phyloP scores from a whole-genome alignment of 225 moss, liverwort and hornwort genomes.

The Pseudoscleropodium purum region DNA sequence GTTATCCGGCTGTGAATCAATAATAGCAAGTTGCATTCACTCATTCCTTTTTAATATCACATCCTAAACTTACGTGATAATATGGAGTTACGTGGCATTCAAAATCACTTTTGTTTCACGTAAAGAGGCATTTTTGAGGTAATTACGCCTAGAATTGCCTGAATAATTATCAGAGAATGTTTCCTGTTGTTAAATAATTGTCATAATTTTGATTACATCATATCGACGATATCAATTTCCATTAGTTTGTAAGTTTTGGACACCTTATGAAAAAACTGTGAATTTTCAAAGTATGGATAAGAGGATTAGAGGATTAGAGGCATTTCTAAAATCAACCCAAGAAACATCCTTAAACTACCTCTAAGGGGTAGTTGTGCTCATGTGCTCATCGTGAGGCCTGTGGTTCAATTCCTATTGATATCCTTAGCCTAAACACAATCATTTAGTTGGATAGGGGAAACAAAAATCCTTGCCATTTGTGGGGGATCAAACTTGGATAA shows the following conservation, averaged over 20 bases:
- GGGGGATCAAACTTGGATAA: accelerated
- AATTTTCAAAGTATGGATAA: background rate
- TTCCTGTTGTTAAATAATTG: background rate
- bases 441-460: background rate
- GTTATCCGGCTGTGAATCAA: background rate
- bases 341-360: accelerated
- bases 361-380: accelerated
- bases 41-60: background rate
- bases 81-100: background rate
- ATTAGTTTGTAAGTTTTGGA: background rate
- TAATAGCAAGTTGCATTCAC: background rate
- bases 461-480: too few species aligned
- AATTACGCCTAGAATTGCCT: background rate
- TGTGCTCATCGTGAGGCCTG: background rate
- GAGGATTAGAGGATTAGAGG: too few species aligned
- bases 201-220: background rate
- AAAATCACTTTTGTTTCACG: background rate
- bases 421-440: background rate
- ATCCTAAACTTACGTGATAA: background rate
- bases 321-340: background rate
- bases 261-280: accelerated
- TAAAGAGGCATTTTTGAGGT: background rate
- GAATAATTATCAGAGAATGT: too few species aligned
- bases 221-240: background rate
- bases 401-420: accelerated